These are phyloP conservation scores for Polygonum maritimum DNA, from an alignment of 148 eudicot genomes.

Conservation along the genomic window DNA sequence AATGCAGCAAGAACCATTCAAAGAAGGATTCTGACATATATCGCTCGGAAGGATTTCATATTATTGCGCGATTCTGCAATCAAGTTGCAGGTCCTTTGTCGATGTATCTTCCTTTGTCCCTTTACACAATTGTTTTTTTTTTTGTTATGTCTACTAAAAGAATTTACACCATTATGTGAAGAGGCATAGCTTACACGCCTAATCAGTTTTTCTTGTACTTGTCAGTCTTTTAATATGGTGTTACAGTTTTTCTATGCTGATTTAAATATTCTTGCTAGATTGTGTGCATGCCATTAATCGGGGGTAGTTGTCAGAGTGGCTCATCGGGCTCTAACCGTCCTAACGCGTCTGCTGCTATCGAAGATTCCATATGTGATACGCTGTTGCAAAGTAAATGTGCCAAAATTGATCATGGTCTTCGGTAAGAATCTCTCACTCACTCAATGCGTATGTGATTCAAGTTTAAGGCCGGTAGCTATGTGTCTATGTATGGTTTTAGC, in stretches of 20 bases:
- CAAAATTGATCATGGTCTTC: constrained; percentile 28
- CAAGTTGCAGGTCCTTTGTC: constrained; percentile 75
- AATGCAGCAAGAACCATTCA: constrained; percentile 82
- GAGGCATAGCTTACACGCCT: not conserved
- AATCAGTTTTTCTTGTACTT: not conserved
- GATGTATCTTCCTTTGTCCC: constrained; percentile 49
- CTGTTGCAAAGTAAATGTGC: constrained; percentile 67
- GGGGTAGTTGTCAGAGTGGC: too few relatives aligned
- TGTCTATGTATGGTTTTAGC: not conserved
- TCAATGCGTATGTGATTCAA: not conserved
- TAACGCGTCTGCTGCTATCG: constrained; percentile 13
- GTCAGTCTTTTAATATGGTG: not conserved
- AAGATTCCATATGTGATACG: constrained; percentile 19
- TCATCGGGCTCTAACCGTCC: constrained; percentile 13
- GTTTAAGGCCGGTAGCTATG: not conserved
- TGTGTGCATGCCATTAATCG: not conserved
- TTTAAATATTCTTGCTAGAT: not conserved
- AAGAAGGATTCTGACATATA: constrained; percentile 69
- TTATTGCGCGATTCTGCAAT: constrained; percentile 61
- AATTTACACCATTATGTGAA: not conserved
- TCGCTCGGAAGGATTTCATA: constrained; percentile 75
- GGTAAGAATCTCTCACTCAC: constrained; percentile 15
- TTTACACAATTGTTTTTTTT: not conserved
- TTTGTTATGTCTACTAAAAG: not conserved
- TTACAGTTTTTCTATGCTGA: not conserved